Base-by-base conservation (phyloP, 2,329 filamentous ascomycete genomes). In the Xylaria sp. region DNA sequence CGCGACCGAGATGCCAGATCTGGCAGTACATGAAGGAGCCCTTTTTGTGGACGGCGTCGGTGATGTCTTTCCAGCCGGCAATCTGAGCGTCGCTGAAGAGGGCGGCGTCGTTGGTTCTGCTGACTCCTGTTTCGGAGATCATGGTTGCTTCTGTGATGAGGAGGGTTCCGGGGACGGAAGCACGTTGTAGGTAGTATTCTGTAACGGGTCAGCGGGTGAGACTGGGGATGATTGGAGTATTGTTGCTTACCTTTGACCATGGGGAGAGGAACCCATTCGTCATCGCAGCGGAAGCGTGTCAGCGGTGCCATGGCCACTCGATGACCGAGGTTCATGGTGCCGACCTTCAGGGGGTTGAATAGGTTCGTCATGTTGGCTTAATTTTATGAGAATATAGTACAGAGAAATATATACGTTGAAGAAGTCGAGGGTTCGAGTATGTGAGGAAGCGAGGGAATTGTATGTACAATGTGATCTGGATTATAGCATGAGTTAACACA, bases 1-100 rank as follows among this genome's bases (percentile, higher is more conserved):
- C 77, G 1, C 87, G 80, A 6, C 87, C 86, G 0, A 85, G 73
- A 1, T 81, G 80, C 84, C 86, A 89, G 0, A 91, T 75, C 69
- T 90, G 87, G 34, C 80, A 74, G 72, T 79, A 89, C 61, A 89
- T 84, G 66, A 78, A 83, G 16, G 78, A 80, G 4, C 82, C 82
- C 66, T 86, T 86, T 19, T 76, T 76, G 69, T 90, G 87, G 0
- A 90, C 84, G 0, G 80, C 82, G 30, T 84, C 79, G 1, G 82
- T 85, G 48, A 89, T 74, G 11, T 78, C 73, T 62, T 79, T 83
- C 87, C 86, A 90, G 0, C 76, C 80, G 1, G 76, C 76, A 48
- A 87, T 76, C 60, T 88, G 84, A n/a, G 76, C 78, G 0, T 78
- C 72, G 18, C 70, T 80, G 67, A 77, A 86, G 66, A 89, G 82